Base-by-base conservation (phyloP, 441 rosid genomes). In the Croton setiger region DNA sequence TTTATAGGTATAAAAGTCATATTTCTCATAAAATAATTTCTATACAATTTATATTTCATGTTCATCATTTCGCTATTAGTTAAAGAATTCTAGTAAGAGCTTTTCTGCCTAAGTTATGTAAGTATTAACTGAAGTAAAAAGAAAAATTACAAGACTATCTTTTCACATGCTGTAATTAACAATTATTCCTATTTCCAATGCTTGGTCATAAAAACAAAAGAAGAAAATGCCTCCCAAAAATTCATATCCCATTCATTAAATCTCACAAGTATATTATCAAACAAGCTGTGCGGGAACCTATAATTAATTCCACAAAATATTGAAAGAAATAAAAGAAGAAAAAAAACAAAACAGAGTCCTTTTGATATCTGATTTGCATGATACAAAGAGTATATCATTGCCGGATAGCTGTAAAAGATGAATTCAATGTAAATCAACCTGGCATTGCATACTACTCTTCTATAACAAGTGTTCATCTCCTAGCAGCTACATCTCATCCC, bases 401-500 rank as follows among this genome's bases (percentile, higher is more conserved):
- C 71, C 71, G 27, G 17, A 39, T 37, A 57, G 67, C 62, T 23
- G 66, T 27, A 4, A 61, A 41, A 53, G 18, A 64, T 35, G 37
- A 6, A 4, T 49, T 36, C 52, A 62, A 64, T 21, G 65, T 69
- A 64, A 60, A 74, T 27, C 58, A 44, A 47, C 52, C 18, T 18
- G 48, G 43, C 43, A 39, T 39, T 5, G 31, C 59, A 23, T 55
- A 60, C 60, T 68, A 57, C 44, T 76, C 54, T 49, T 72, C 69
- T 67, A 74, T 61, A 59, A 45, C 53, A 65, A 55, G 64, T 27
- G 31, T 27, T 27, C 41, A 35, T 54, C 54, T 48, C 27, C 62
- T 53, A 70, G 72, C 71, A 58, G 79, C 78, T 60, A 20, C 66
- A 52, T 43, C 69, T 41, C 37, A 45, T 72, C 75, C 43, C 74